Conservation (phyloP, 495 filamentous ascomycete species). For the Penicillium roqueforti region DNA sequence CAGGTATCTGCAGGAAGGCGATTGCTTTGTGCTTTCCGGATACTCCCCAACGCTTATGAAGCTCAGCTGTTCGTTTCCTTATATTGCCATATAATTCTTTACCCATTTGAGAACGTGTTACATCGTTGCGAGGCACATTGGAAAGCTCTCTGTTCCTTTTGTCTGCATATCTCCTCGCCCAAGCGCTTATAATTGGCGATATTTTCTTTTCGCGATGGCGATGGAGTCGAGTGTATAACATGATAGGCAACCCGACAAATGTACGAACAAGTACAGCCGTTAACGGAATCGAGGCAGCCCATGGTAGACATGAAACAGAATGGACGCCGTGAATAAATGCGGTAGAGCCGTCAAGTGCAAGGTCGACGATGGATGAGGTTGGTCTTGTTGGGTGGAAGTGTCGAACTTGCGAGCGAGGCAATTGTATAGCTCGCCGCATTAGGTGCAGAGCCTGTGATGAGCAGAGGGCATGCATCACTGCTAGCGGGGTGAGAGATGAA, state of each 20-base stretch:
- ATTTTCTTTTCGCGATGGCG: slow-evolving; percentile 43
- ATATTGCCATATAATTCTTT: no score
- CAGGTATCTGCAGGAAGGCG: slow-evolving; percentile 52
- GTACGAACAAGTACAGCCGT: slow-evolving; percentile 61
- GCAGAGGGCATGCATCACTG: slow-evolving; percentile 21
- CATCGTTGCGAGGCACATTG: no score
- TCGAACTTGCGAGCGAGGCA: slow-evolving; percentile 28
- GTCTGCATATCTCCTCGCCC: slow-evolving; percentile 35
- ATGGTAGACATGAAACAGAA: slow-evolving; percentile 55
- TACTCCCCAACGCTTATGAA: slow-evolving; percentile 46
- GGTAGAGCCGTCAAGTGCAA: slow-evolving; percentile 49
- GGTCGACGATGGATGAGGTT: slow-evolving; percentile 34
- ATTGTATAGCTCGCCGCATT: slow-evolving; percentile 1
- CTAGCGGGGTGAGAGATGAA: background rate
- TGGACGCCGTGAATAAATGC: slow-evolving; percentile 60
- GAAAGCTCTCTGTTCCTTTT: no score
- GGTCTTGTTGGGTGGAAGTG: slow-evolving; percentile 46
- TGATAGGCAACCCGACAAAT: slow-evolving; percentile 54
- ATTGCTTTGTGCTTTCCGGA: slow-evolving; percentile 45
- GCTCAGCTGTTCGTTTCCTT: slow-evolving; percentile 13
- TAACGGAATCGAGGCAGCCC: slow-evolving; percentile 67
- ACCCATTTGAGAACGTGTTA: no score
- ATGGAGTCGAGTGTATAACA: slow-evolving; percentile 46
- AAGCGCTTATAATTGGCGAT: slow-evolving; percentile 48
- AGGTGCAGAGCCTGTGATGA: slow-evolving; percentile 11